Evolutionary conservation across 139 green algal genomes (phyloP), one percentile per base, ranked within the genome.

Genomic region (Micromonas commoda): DNA sequence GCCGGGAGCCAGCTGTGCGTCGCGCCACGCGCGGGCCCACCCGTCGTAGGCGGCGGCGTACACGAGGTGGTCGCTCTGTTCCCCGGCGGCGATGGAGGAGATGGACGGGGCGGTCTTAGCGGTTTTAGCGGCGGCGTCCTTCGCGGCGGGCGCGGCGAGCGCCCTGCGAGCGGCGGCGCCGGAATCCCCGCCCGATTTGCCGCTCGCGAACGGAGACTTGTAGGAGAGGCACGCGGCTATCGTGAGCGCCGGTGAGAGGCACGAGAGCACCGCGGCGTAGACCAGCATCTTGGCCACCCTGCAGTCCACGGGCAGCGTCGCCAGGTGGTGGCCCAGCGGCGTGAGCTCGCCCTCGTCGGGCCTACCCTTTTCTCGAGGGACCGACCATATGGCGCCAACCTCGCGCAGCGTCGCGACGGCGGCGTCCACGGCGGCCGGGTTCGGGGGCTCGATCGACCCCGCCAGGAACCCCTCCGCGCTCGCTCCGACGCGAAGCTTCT

Each of bases 31-130:
- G 6, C n/a, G 3, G n/a, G 19, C 32, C 63, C 73, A 87, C n/a
- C 45, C 51, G 3, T 82, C 45, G 54, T 92, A 92, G 20, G 88
- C 94, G n/a, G 92, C 91, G 9, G 89, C 89, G 83, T 95, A 85
- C 19, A 96, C 84, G 66, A 98, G 82, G 79, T 97, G 94, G 82
- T 98, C 94, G 3, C 83, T 91, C 87, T 97, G 91, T 84, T 97
- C 90, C 24, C 92, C 93, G 3, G 87, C 82, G 0, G 93, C 93
- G 3, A 98, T 33, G 16, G 23, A 66, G 61, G 19, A 19, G 24
- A 35, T 64, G 32, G 24, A 20, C n/a, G n/a, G n/a, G n/a, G n/a
- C n/a, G n/a, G n/a, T n/a, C n/a, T n/a, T 65, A 2, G 28, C 54
- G 2, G n/a, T 65, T 65, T 65, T 65, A 1, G 54, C 28, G 24